A percentile compares a stretch with the other conserved stretches of the same genome.
phyloP scores from a whole-genome alignment of 495 filamentous ascomycete species.

The Aspergillus indologenus region DNA sequence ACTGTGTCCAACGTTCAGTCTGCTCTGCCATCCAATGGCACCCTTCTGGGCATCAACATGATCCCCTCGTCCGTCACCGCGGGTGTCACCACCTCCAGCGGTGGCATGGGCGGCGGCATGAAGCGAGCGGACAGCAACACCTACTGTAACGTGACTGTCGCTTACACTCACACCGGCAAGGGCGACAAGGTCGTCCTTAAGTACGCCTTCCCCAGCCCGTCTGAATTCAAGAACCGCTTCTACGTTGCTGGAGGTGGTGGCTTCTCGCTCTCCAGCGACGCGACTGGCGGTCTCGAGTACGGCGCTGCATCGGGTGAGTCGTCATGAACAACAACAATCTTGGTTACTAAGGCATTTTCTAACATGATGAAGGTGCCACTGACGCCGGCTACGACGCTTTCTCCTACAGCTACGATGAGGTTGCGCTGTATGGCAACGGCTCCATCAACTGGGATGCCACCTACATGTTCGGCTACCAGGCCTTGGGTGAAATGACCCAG shows the following conservation, averaged over 20 bases:
- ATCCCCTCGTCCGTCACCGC: slow-evolving; percentile 31
- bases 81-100: slow-evolving; percentile 25
- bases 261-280: slow-evolving; percentile 26
- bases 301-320: slow-evolving; percentile 29
- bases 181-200: slow-evolving; percentile 29
- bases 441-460: slow-evolving; percentile 43
- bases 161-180: slow-evolving; percentile 36
- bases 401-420: slow-evolving; percentile 33
- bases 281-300: slow-evolving; percentile 38
- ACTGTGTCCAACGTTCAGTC: slow-evolving; percentile 33
- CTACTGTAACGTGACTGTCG: slow-evolving; percentile 38
- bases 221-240: slow-evolving; percentile 37
- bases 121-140: slow-evolving; percentile 17
- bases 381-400: slow-evolving; percentile 41
- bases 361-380: slow-evolving; percentile 21
- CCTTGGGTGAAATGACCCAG: slow-evolving; percentile 36
- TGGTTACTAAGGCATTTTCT: not conserved
- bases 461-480: slow-evolving; percentile 47
- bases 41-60: slow-evolving; percentile 30
- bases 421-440: slow-evolving; percentile 37
- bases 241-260: slow-evolving; percentile 38
- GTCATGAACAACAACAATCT: not conserved
- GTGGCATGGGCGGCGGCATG: slow-evolving; percentile 10
- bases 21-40: slow-evolving; percentile 33
- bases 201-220: slow-evolving; percentile 32